Conservation (phyloP, 2,329 filamentous ascomycete species). For the Claviceps pazoutovae region DNA sequence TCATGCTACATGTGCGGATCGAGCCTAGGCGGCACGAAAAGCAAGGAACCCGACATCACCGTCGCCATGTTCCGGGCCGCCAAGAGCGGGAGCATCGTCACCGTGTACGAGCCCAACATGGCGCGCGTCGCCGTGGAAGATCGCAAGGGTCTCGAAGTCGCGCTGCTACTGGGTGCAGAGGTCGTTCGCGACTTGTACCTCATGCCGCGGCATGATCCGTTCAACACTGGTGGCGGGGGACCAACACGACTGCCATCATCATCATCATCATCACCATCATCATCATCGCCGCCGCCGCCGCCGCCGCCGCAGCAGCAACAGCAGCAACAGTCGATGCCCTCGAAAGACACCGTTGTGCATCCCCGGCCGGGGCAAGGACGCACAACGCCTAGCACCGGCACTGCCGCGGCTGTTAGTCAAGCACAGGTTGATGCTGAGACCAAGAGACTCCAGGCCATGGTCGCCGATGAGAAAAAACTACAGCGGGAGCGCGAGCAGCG, state of each 20-base stretch:
- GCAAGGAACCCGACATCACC: conserved; percentile 87
- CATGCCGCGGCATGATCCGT: conserved; percentile 54
- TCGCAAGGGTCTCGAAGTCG: conserved; percentile 79
- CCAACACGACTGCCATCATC: conserved; percentile 15
- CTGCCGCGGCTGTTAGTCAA: no score
- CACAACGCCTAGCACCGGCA: no score
- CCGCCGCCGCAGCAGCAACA: conserved; percentile 16
- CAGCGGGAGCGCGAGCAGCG: conserved; percentile 41
- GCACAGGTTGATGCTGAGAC: conserved; percentile 57
- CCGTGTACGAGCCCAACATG: conserved; percentile 87
- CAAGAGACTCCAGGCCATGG: conserved; percentile 47
- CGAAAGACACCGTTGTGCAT: no score
- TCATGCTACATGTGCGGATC: conserved; percentile 78
- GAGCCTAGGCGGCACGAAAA: conserved; percentile 61
- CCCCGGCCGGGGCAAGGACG: no score
- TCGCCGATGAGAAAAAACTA: conserved; percentile 34
- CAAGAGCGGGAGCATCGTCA: conserved; percentile 51
- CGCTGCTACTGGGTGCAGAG: conserved; percentile 50
- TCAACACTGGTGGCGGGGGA: conserved; percentile 50
- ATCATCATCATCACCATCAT: no score
- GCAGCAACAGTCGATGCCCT: no score
- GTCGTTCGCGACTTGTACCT: conserved; percentile 54
- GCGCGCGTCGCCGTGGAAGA: conserved; percentile 86
- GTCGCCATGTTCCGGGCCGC: conserved; percentile 72
- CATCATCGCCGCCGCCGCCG: conserved; percentile 11